Evolutionary conservation across 2,329 filamentous ascomycete genomes (phyloP).

Genomic region (Pyrenophora tritici-repentis): DNA sequence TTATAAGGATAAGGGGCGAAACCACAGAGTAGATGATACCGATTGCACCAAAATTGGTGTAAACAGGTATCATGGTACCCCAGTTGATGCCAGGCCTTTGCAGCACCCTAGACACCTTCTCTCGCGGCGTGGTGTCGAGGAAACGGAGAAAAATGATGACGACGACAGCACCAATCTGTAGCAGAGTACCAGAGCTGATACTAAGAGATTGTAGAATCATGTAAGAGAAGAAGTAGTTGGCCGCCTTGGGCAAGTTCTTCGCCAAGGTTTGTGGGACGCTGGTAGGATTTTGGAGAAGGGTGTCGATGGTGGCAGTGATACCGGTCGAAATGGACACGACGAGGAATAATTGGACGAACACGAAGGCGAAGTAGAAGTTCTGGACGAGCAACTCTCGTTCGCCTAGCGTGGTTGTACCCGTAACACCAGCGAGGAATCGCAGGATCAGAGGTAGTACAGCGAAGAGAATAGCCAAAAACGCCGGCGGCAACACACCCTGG

Average conservation of each 20-base stretch:
- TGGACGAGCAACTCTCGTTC: conserved; percentile 83
- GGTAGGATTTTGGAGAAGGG: conserved; percentile 68
- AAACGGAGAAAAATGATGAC: conserved; percentile 80
- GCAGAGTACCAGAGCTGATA: conserved; percentile 83
- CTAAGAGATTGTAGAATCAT: conserved; percentile 94
- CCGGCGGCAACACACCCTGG: conserved; percentile 83
- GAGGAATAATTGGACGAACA: conserved; percentile 94
- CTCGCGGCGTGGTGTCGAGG: conserved; percentile 77
- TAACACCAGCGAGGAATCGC: conserved; percentile 70
- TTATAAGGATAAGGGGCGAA: conserved; percentile 86
- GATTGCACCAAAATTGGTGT: conserved; percentile 95
- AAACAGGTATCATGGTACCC: conserved; percentile 94
- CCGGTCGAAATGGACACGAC: conserved; percentile 86
- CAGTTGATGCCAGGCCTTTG: conserved; percentile 77
- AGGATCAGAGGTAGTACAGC: conserved; percentile 81
- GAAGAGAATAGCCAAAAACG: conserved; percentile 76
- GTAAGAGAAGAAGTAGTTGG: conserved; percentile 99
- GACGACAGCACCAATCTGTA: conserved; percentile 80
- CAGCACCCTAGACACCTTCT: conserved; percentile 87
- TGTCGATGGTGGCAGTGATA: conserved; percentile 67
- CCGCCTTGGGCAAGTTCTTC: conserved; percentile 77
- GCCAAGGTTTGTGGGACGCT: conserved; percentile 75
- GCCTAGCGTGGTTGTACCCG: conserved; percentile 82
- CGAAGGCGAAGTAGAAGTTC: conserved; percentile 88
- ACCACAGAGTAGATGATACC: conserved; percentile 87